Percentiles rank a stretch among this genome's conserved stretches.
These are phyloP conservation scores for Trichoderma sp. DNA, from an alignment of 2,329 filamentous ascomycete genomes.

Conservation along the genomic window DNA sequence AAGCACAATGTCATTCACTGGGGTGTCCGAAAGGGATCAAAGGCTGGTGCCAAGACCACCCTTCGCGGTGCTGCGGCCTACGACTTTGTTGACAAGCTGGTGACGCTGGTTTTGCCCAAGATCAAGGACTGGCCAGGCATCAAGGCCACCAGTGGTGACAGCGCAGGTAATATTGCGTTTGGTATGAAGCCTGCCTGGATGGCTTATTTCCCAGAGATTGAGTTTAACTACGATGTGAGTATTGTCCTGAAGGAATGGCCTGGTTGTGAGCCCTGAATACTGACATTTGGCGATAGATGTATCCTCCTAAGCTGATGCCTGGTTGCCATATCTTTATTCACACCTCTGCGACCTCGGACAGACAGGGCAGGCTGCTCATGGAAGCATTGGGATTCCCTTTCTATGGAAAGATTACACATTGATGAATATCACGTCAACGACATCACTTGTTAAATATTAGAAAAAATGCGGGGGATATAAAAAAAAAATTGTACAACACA, in stretches of 20 bases:
- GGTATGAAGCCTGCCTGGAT: slow-evolving; percentile 75
- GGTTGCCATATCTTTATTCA: slow-evolving; percentile 81
- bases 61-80: slow-evolving; percentile 78
- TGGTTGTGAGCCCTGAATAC: background rate
- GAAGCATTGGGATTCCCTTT: slow-evolving; percentile 61
- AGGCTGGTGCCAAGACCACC: slow-evolving; percentile 73
- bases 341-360: slow-evolving; percentile 80
- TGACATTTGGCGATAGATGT: slow-evolving; percentile 45
- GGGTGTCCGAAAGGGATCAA: slow-evolving; percentile 68
- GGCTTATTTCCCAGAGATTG: slow-evolving; percentile 86
- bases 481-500: slow-evolving; percentile 35
- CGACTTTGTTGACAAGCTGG: slow-evolving; percentile 85
- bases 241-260: background rate
- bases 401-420: slow-evolving; percentile 64
- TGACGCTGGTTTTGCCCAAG: slow-evolving; percentile 86
- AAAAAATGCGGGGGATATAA: slow-evolving; percentile 25
- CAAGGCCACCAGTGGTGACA: slow-evolving; percentile 68
- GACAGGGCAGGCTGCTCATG: slow-evolving; percentile 73
- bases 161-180: slow-evolving; percentile 81
- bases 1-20: slow-evolving; percentile 72
- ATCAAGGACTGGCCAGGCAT: slow-evolving; percentile 94
- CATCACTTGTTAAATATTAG: background rate
- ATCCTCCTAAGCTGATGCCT: slow-evolving; percentile 70
- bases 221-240: slow-evolving; percentile 91
- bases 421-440: slow-evolving; percentile 19